Percentiles rank a stretch among this genome's conserved stretches.
Conservation (phyloP, 106 monocot species). For the Ottelia alismoides region DNA sequence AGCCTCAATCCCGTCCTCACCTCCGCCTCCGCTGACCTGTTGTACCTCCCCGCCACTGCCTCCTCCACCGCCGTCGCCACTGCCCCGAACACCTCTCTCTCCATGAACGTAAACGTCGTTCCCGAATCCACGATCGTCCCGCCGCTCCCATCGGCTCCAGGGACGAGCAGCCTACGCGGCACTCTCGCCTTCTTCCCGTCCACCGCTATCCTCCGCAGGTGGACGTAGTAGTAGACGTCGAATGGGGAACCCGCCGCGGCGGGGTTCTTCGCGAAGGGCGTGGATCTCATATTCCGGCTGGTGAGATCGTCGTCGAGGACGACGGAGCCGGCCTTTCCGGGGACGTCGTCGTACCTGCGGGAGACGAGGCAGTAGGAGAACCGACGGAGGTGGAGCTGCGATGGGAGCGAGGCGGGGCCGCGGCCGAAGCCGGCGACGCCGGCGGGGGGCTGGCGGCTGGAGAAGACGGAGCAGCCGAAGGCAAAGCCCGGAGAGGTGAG, state of each 20-base stretch:
- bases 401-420: slow-evolving; percentile 39
- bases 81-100: no score
- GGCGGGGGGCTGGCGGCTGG: slow-evolving; percentile 37
- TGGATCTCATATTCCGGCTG: no score
- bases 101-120: slow-evolving; percentile 66
- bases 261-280: no score
- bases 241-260: no score
- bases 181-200: no score
- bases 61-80: slow-evolving; percentile 22
- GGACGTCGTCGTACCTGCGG: slow-evolving; percentile 27
- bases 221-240: no score
- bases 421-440: slow-evolving; percentile 73
- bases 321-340: slow-evolving; percentile 14
- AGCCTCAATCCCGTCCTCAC: slow-evolving; percentile 34
- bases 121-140: slow-evolving; percentile 61
- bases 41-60: slow-evolving; percentile 21
- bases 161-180: no score
- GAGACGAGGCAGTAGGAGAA: no score
- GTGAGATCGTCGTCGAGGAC: no score
- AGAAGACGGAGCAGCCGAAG: no score
- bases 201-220: no score
- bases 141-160: no score
- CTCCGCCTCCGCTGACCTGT: slow-evolving; percentile 35
- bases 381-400: slow-evolving; percentile 45
- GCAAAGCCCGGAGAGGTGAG: slow-evolving; percentile 25